phyloP scores from a whole-genome alignment of 225 moss, liverwort and hornwort species.

The Pseudisothecium myosuroides region DNA sequence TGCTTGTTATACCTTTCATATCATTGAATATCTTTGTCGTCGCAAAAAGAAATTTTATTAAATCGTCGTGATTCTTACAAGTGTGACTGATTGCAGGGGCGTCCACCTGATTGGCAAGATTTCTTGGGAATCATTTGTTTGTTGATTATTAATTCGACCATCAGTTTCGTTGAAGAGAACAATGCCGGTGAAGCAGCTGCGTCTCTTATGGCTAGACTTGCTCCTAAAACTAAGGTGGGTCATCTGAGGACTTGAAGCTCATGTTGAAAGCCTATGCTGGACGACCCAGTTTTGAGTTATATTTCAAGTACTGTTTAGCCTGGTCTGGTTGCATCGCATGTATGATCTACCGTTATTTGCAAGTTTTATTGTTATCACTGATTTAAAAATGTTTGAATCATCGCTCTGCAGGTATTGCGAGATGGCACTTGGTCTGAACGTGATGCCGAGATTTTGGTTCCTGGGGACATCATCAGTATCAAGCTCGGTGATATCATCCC shows the following conservation, averaged over 20 bases:
- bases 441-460: constrained; percentile 27
- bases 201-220: constrained; percentile 50
- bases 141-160: constrained; percentile 45
- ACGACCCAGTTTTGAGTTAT: background rate
- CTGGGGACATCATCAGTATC: constrained; percentile 43
- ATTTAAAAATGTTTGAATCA: background rate
- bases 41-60: background rate
- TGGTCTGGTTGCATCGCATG: background rate
- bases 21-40: background rate
- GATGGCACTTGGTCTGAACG: constrained; percentile 22
- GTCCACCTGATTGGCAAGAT: constrained; percentile 58
- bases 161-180: constrained; percentile 53
- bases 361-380: background rate
- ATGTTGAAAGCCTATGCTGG: background rate
- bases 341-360: background rate
- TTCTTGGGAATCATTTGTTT: constrained; percentile 48
- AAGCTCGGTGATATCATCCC: constrained; percentile 46
- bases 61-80: background rate
- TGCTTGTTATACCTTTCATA: background rate
- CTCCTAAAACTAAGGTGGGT: constrained; percentile 50
- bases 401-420: constrained; percentile 17
- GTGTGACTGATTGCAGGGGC: constrained; percentile 12
- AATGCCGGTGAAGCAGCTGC: constrained; percentile 48
- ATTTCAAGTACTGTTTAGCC: background rate
- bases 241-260: background rate